Evolutionary conservation across 768 basidiomycete genomes (phyloP).

Genomic region (Boletus vermiculosoides): DNA sequence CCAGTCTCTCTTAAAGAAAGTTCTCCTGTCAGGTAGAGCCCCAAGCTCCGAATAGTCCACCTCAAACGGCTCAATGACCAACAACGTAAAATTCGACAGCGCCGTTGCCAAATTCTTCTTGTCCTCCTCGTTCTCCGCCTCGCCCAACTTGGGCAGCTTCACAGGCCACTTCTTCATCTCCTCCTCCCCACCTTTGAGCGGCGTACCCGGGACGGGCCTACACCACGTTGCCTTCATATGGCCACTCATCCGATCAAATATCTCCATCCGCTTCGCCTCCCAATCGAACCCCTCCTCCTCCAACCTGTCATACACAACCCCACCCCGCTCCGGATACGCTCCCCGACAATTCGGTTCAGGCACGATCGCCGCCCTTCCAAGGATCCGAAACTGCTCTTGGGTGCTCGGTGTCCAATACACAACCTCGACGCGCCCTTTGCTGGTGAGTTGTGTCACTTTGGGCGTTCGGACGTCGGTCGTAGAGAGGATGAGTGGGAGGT

Average conservation of each 20-base stretch:
- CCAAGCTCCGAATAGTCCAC: conserved; percentile 70
- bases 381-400: conserved; percentile 72
- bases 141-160: conserved; percentile 47
- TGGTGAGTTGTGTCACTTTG: conserved; percentile 59
- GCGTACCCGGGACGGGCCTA: conserved; percentile 62
- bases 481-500: conserved; percentile 59
- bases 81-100: conserved; percentile 64
- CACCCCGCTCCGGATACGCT: conserved; percentile 24
- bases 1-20: conserved; percentile 45
- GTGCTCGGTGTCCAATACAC: conserved; percentile 73
- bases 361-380: conserved; percentile 55
- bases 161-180: conserved; percentile 63
- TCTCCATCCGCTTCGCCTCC: conserved; percentile 60
- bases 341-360: conserved; percentile 44
- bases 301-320: conserved; percentile 35
- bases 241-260: conserved; percentile 58
- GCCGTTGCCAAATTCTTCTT: conserved; percentile 51
- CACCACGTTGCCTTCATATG: conserved; percentile 73
- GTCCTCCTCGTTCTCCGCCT: conserved; percentile 44
- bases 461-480: conserved; percentile 74
- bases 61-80: conserved; percentile 66
- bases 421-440: conserved; percentile 49
- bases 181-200: conserved; percentile 49
- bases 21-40: conserved; percentile 56
- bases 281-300: conserved; percentile 44